Conservation (phyloP, 2,329 filamentous ascomycete genomes). For the Sarocladiaceae sp. region DNA sequence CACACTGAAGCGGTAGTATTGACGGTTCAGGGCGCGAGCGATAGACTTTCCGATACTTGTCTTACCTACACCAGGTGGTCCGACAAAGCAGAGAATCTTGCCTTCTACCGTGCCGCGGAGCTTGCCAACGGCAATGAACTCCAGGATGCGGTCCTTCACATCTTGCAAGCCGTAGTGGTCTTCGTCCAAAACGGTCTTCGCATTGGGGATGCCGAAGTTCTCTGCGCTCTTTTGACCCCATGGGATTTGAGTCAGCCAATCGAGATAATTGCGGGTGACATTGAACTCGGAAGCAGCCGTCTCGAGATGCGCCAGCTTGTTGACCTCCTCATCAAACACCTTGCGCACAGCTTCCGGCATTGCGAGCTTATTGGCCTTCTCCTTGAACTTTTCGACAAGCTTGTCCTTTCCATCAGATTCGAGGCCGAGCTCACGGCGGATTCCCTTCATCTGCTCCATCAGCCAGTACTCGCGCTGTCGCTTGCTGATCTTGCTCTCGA, state of each 20-base stretch:
- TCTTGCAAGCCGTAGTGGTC: constrained; percentile 97
- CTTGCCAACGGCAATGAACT: constrained; percentile 98
- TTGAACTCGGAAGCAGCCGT: constrained; percentile 97
- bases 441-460: constrained; percentile 99
- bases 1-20: constrained; percentile 98
- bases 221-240: constrained; percentile 95
- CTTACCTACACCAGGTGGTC: constrained; percentile 94
- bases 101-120: constrained; percentile 94
- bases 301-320: constrained; percentile 92
- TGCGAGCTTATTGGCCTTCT: constrained; percentile 85
- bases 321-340: constrained; percentile 96
- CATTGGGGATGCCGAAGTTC: constrained; percentile 92
- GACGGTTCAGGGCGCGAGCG: constrained; percentile 83
- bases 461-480: constrained; percentile 96
- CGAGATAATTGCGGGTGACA: constrained; percentile 94
- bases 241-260: constrained; percentile 97
- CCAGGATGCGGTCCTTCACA: constrained; percentile 95
- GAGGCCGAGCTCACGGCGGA: constrained; percentile 87
- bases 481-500: constrained; percentile 95
- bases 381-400: constrained; percentile 93
- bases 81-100: constrained; percentile 97
- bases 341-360: constrained; percentile 97
- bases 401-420: constrained; percentile 99
- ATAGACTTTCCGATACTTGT: constrained; percentile 99
- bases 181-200: constrained; percentile 84